Evolutionary conservation across 176 grass and related monocot species (phyloP), one percentile per base, ranked within the genome.

Genomic region (Coix lacrymajobi): DNA sequence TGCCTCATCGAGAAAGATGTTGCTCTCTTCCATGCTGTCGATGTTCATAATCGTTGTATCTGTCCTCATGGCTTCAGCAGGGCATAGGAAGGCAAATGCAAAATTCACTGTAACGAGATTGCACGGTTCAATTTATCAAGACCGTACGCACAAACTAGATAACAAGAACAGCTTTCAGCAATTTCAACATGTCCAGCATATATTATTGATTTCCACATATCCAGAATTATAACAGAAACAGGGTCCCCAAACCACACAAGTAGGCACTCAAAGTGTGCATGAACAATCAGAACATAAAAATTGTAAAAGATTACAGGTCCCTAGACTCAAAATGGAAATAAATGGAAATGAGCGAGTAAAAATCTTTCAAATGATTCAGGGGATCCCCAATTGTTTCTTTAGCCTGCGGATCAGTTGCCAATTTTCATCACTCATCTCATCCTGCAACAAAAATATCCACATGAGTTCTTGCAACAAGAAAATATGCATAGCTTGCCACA

Each of bases 11-110:
- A 79, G 34, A 61, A 88, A 37, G 74, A 88, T 61, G 63, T 25
- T 96, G 71, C 87, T 96, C 17, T 29, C 51, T 5, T 38, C 63
- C 61, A 88, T 96, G 93, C 24, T 92, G 51, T 66, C 24, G 7
- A 92, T 90, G 90, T 96, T 92, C 11, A 29, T 84, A 1, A 20
- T 70, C 20, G 90, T 90, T 0, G 93, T 96, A 0, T 66, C 13
- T 0, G 71, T 92, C 79, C 88, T 95, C 11, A 88, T 90, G 71
- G 90, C 85, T 88, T 96, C 88, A 37, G 84, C 90, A 40, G 90
- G 83, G 14, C 79, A 90, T 10, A 84, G 85, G 67, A 95, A 62
- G 9, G 10, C 44, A 80, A 54, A 65, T 49, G 69, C 30, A n/a
- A 83, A 29, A 17, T 66, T 75, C 43, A 29, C 11, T 25, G 30